Evolutionary conservation across 441 rosid genomes (phyloP).

Genomic region (Pelargonium cotyledonis): DNA sequence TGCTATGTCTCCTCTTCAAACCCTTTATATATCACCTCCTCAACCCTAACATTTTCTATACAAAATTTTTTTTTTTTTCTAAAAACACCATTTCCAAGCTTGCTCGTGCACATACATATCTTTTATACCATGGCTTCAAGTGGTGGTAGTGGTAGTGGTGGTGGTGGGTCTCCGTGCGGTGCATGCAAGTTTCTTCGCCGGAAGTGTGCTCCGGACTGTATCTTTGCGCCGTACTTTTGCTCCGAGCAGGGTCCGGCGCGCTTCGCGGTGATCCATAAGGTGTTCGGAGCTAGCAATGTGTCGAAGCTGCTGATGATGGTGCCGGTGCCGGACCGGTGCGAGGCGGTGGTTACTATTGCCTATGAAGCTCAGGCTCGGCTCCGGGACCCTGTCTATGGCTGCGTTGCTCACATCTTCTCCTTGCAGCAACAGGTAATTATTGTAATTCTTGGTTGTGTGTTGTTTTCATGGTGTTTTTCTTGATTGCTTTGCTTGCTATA

Average conservation of each 20-base stretch:
- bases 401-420: conserved; percentile 69
- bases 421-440: conserved; percentile 79
- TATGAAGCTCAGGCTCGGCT: conserved; percentile 96
- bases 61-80: too few relatives aligned
- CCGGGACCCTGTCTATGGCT: conserved; percentile 52
- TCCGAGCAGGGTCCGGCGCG: conserved; percentile 86
- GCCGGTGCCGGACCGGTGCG: conserved; percentile 61
- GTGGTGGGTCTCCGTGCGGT: conserved; percentile 53
- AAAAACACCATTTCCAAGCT: conserved; percentile 63
- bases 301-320: conserved; percentile 76
- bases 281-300: conserved; percentile 94
- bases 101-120: conserved; percentile 48
- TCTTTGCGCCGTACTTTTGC: conserved; percentile 94
- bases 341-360: conserved; percentile 83
- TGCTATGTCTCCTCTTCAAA: conserved; percentile 52
- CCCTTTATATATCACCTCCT: too few relatives aligned
- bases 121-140: too few relatives aligned
- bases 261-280: conserved; percentile 86
- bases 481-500: too few relatives aligned
- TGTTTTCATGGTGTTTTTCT: too few relatives aligned
- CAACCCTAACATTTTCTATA: too few relatives aligned
- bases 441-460: too few relatives aligned
- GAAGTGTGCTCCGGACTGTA: conserved; percentile 81
- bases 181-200: conserved; percentile 95
- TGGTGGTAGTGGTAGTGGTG: too few relatives aligned